Evolutionary conservation across 305 asterid genomes (phyloP).

Genomic region (Fraxinus floribunda): DNA sequence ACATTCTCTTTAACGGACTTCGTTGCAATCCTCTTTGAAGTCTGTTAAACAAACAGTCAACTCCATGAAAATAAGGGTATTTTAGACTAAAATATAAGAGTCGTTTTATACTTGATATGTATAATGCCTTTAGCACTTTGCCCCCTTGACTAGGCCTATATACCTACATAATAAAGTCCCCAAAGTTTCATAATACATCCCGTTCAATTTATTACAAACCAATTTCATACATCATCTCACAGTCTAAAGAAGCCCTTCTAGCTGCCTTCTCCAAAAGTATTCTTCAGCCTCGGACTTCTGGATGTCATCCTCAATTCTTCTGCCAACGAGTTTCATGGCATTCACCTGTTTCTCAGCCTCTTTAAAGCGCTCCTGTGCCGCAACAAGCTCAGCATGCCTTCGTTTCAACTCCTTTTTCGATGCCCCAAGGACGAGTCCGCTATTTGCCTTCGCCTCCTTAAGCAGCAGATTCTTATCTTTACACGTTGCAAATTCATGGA

Average conservation of each 20-base stretch:
- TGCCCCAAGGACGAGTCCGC: constrained; percentile 16
- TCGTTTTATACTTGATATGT: not conserved
- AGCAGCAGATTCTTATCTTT: constrained; percentile 21
- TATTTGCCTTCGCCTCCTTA: constrained; percentile 21
- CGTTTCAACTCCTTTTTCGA: constrained; percentile 32
- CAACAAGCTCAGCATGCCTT: constrained; percentile 33
- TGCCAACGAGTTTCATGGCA: constrained; percentile 29
- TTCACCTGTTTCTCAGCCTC: constrained; percentile 34
- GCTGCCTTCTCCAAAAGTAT: constrained; percentile 38
- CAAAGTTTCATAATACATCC: not conserved
- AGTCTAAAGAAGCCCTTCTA: constrained; percentile 31
- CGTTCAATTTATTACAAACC: not conserved
- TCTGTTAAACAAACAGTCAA: not conserved
- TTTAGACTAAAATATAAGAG: not conserved
- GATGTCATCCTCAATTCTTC: constrained; percentile 31
- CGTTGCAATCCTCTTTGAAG: not conserved
- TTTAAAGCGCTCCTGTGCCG: constrained; percentile 31
- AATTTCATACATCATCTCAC: not conserved
- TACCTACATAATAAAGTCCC: not conserved
- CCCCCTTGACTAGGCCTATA: not conserved
- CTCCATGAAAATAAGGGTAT: not conserved
- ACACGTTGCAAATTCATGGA: constrained; percentile 26
- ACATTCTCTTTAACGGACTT: not conserved
- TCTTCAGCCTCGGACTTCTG: constrained; percentile 33
- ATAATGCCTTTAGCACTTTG: not conserved